phyloP scores from a whole-genome alignment of 2,329 filamentous ascomycete species.

The Xylaria hypoxylon region DNA sequence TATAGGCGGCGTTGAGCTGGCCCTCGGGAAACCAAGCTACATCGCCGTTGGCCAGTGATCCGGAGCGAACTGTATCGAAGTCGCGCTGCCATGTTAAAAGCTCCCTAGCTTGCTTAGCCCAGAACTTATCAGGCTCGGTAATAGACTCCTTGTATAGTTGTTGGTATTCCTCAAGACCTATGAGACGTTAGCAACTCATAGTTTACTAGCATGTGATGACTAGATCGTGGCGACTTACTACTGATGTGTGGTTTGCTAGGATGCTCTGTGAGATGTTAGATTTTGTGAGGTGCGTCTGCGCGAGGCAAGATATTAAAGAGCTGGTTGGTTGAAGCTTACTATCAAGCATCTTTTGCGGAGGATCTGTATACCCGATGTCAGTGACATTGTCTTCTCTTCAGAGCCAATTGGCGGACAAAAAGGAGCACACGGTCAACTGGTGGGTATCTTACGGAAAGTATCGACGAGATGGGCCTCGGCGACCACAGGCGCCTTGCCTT shows the following conservation, averaged over 20 bases:
- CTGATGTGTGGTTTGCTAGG: slow-evolving; percentile 75
- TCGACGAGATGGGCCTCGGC: slow-evolving; percentile 81
- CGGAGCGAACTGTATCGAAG: slow-evolving; percentile 88
- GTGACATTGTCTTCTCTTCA: slow-evolving; percentile 30
- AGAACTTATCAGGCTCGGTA: slow-evolving; percentile 88
- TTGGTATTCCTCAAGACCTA: slow-evolving; percentile 75
- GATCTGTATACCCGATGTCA: slow-evolving; percentile 59
- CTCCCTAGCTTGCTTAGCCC: slow-evolving; percentile 86
- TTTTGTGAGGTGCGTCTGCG: slow-evolving; percentile 10
- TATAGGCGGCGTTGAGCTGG: slow-evolving; percentile 93
- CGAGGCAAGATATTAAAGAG: background rate
- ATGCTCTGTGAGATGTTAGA: slow-evolving; percentile 66
- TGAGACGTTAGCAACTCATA: slow-evolving; percentile 42
- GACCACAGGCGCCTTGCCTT: slow-evolving; percentile 69
- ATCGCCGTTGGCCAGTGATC: slow-evolving; percentile 82
- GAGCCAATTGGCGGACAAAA: background rate
- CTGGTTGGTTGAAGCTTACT: slow-evolving; percentile 61
- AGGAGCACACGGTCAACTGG: slow-evolving; percentile 8
- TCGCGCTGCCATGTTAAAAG: slow-evolving; percentile 90
- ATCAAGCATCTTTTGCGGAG: slow-evolving; percentile 74
- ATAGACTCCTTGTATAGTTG: slow-evolving; percentile 85
- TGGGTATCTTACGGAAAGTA: slow-evolving; percentile 70
- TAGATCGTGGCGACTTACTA: slow-evolving; percentile 61
- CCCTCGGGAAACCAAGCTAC: slow-evolving; percentile 96
- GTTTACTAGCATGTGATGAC: background rate